phyloP scores from a whole-genome alignment of 192 early-diverging fungal species.

The Umbelopsis sp. region DNA sequence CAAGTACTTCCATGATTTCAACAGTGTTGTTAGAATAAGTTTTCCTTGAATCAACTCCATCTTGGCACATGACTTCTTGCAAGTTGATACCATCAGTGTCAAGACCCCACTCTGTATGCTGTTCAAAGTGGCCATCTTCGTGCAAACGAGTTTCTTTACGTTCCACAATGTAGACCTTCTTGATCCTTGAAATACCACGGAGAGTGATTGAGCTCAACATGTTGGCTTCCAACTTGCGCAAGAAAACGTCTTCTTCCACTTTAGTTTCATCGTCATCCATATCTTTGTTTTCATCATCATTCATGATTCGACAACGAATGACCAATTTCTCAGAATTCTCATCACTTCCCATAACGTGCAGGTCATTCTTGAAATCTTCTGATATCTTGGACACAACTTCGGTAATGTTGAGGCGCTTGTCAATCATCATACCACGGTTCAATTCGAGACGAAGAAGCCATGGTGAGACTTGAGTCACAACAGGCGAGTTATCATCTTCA shows the following conservation, averaged over 20 bases:
- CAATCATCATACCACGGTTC: constrained; percentile 81
- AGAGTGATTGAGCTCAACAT: constrained; percentile 87
- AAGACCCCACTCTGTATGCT: constrained; percentile 73
- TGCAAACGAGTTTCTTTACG: constrained; percentile 53
- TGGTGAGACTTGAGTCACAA: constrained; percentile 61
- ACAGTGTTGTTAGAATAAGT: constrained; percentile 93
- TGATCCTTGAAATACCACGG: constrained; percentile 86
- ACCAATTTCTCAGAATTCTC: constrained; percentile 90
- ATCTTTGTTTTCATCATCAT: constrained; percentile 59
- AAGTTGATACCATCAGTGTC: constrained; percentile 96
- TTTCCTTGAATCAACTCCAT: constrained; percentile 78
- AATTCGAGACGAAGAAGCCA: constrained; percentile 80
- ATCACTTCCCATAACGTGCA: constrained; percentile 84
- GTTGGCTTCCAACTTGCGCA: constrained; percentile 81
- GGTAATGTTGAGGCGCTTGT: constrained; percentile 86
- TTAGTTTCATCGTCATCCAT: constrained; percentile 62
- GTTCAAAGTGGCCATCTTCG: constrained; percentile 63
- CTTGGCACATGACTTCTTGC: constrained; percentile 79
- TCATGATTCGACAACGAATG: constrained; percentile 85
- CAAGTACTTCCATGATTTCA: constrained; percentile 90
- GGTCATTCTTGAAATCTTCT: constrained; percentile 75
- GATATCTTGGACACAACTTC: constrained; percentile 79
- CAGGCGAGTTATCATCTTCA: constrained; percentile 73
- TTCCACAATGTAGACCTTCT: constrained; percentile 79
- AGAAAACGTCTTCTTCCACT: constrained; percentile 86